Conservation (phyloP, 257 asterid species). For the Solanum boliviense region DNA sequence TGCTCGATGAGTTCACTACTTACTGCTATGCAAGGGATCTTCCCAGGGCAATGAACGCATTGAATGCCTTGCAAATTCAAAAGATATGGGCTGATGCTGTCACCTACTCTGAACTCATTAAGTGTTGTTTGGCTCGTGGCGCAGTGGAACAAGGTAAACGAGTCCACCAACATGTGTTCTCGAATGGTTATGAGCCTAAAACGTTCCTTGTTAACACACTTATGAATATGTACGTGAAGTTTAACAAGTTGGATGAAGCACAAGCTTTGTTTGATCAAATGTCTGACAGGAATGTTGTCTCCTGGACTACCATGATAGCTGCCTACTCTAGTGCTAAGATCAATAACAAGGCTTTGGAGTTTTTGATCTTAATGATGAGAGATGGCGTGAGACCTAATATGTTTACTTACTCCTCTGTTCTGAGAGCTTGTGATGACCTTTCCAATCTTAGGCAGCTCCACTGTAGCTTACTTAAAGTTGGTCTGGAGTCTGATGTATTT, state of each 20-base stretch:
- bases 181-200: slow-evolving; percentile 68
- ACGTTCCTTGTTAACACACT: slow-evolving; percentile 59
- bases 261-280: slow-evolving; percentile 52
- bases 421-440: slow-evolving; percentile 60
- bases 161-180: slow-evolving; percentile 57
- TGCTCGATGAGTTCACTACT: slow-evolving; percentile 32
- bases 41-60: slow-evolving; percentile 50
- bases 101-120: slow-evolving; percentile 66
- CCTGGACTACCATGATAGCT: slow-evolving; percentile 79
- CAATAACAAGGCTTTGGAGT: slow-evolving; percentile 42
- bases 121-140: slow-evolving; percentile 59
- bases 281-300: slow-evolving; percentile 53
- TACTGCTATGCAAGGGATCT: slow-evolving; percentile 59
- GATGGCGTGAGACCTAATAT: slow-evolving; percentile 73
- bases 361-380: slow-evolving; percentile 64
- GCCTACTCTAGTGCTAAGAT: slow-evolving; percentile 37
- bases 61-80: slow-evolving; percentile 48
- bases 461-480: slow-evolving; percentile 58
- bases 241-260: slow-evolving; percentile 57
- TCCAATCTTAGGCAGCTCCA: slow-evolving; percentile 47
- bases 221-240: slow-evolving; percentile 72
- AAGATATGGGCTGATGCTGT: slow-evolving; percentile 55
- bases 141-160: slow-evolving; percentile 50
- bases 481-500: slow-evolving; percentile 76
- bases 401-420: slow-evolving; percentile 83